A percentile compares a stretch with the other conserved stretches of the same genome.
These are phyloP conservation scores for Aspergillus ellipticus DNA, from an alignment of 495 filamentous ascomycete species.

Conservation along the genomic window DNA sequence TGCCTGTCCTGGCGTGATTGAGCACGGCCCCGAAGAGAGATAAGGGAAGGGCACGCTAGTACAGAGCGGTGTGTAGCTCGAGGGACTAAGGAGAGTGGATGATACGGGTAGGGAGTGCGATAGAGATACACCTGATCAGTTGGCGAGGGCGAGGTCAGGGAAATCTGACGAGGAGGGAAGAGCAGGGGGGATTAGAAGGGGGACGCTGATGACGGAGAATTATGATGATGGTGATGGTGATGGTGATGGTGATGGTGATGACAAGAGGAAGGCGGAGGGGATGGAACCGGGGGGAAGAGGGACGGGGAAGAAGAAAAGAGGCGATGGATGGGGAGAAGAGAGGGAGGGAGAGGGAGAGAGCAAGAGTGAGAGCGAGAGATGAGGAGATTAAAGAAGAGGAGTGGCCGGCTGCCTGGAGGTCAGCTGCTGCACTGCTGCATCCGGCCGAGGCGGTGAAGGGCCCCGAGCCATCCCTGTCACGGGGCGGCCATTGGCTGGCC, in stretches of 20 bases:
- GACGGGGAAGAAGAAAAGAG: conserved; percentile 3
- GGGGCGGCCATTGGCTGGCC: background rate
- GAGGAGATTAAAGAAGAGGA: conserved; percentile 16
- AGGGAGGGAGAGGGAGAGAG: conserved; percentile 4
- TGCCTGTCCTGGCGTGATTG: conserved; percentile 2
- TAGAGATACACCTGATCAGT: background rate
- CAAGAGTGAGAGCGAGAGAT: conserved; percentile 14
- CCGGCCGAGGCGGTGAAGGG: conserved; percentile 13
- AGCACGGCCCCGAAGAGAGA: conserved; percentile 3
- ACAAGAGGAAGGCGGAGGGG: conserved; percentile 7
- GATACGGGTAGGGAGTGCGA: background rate
- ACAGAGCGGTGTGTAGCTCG: background rate
- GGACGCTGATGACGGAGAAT: background rate
- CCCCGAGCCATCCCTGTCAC: too few species aligned
- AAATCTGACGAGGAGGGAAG: background rate
- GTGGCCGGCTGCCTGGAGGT: conserved; percentile 16
- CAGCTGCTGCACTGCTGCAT: conserved; percentile 18
- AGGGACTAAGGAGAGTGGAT: background rate
- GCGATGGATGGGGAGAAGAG: background rate
- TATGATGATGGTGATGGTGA: background rate
- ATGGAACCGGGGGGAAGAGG: conserved; percentile 1
- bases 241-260: background rate
- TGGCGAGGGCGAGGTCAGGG: background rate
- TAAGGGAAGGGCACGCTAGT: conserved; percentile 1
- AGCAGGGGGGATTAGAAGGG: background rate